Evolutionary conservation across 805 yeast species (phyloP).

Genomic region (Yarrowia sp.): DNA sequence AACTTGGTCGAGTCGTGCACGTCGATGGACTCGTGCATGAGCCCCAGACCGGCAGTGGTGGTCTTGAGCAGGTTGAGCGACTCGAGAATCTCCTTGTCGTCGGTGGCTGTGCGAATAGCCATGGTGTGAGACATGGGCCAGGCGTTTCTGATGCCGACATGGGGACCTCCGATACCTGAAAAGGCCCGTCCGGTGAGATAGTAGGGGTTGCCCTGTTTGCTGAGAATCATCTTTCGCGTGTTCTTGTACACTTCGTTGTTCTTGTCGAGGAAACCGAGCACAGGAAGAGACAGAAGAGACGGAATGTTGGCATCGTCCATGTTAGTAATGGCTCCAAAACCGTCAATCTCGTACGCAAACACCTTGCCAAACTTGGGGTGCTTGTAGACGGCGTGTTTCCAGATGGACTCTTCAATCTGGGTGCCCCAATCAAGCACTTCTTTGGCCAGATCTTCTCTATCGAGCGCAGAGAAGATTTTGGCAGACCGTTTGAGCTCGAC

Average conservation of each 20-base stretch:
- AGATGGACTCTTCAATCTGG: slow-evolving; percentile 62
- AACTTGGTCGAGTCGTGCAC: slow-evolving; percentile 57
- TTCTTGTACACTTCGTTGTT: slow-evolving; percentile 71
- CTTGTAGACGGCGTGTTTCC: slow-evolving; percentile 66
- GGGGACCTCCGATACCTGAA: slow-evolving; percentile 90
- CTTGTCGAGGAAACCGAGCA: slow-evolving; percentile 65
- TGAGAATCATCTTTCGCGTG: slow-evolving; percentile 77
- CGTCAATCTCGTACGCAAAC: slow-evolving; percentile 89
- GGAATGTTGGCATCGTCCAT: slow-evolving; percentile 96
- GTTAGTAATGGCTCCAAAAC: slow-evolving; percentile 71
- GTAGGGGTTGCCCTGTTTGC: slow-evolving; percentile 78
- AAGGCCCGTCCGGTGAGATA: slow-evolving; percentile 67
- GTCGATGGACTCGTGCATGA: slow-evolving; percentile 82
- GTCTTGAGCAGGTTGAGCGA: slow-evolving; percentile 60
- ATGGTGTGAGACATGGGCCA: slow-evolving; percentile 92
- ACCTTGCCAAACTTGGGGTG: slow-evolving; percentile 78
- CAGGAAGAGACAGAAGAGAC: slow-evolving; percentile 79
- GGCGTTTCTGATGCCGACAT: slow-evolving; percentile 77
- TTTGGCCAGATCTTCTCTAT: slow-evolving; percentile 43
- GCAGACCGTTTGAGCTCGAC: slow-evolving; percentile 62
- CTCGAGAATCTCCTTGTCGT: slow-evolving; percentile 68
- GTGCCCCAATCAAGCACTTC: slow-evolving; percentile 50
- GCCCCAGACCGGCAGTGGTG: slow-evolving; percentile 75
- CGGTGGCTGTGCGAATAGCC: slow-evolving; percentile 74
- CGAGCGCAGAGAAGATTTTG: slow-evolving; percentile 44